Percentiles rank a stretch among this genome's conserved stretches.
phyloP scores from a whole-genome alignment of 331 rosid genomes.

The Quercus phellos region DNA sequence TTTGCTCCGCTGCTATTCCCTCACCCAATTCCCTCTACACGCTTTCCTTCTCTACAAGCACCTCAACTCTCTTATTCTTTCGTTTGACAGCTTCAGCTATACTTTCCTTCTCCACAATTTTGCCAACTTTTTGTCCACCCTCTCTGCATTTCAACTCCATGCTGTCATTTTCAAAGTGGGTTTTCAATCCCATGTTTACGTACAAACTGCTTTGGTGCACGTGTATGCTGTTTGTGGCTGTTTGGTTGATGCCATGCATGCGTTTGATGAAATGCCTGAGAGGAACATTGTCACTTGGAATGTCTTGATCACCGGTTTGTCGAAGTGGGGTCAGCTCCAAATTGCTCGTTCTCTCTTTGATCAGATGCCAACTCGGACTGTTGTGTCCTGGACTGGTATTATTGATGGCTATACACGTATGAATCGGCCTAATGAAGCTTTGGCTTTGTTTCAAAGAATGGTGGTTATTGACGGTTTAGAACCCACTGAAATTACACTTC shows the following conservation, averaged over 20 bases:
- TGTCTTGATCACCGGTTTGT: constrained; percentile 54
- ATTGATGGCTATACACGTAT: constrained; percentile 48
- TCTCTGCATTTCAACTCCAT: constrained; percentile 52
- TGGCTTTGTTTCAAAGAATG: constrained; percentile 51
- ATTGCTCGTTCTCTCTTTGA: constrained; percentile 46
- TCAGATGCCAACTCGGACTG: constrained; percentile 47
- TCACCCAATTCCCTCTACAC: constrained; percentile 30
- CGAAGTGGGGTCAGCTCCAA: constrained; percentile 52
- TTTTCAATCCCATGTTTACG: constrained; percentile 57
- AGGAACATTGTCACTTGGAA: constrained; percentile 55
- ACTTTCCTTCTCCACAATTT: constrained; percentile 56
- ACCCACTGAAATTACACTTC: constrained; percentile 57
- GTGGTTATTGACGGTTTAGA: constrained; percentile 36
- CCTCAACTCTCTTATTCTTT: constrained; percentile 4
- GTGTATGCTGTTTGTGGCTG: constrained; percentile 44
- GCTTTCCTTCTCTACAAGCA: constrained; percentile 39
- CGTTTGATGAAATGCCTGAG: constrained; percentile 56
- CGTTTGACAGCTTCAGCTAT: constrained; percentile 53
- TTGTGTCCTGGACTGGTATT: constrained; percentile 67
- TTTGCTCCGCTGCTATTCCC: constrained; percentile 43
- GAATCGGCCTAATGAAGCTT: constrained; percentile 40
- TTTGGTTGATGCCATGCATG: constrained; percentile 33
- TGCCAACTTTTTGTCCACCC: constrained; percentile 17
- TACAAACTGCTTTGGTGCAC: constrained; percentile 53
- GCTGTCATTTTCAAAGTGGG: constrained; percentile 52